phyloP scores from a whole-genome alignment of 768 basidiomycete genomes.

The Myochromella boudieri region DNA sequence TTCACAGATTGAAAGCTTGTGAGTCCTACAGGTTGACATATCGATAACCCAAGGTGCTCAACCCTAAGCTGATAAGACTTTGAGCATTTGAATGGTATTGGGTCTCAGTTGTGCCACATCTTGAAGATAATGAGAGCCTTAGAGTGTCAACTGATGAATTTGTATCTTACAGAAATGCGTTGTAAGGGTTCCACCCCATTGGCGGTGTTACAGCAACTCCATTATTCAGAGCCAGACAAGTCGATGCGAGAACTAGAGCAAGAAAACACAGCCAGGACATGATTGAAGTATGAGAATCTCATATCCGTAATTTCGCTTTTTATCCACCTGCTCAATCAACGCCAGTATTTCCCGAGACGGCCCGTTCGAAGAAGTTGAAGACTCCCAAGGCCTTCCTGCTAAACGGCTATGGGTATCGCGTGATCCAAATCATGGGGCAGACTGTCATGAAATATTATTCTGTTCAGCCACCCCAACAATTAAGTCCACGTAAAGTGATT shows the following conservation, averaged over 20 bases:
- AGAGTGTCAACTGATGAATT: too few species aligned
- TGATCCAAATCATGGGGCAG: conserved; percentile 2
- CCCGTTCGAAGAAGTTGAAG: conserved; percentile 13
- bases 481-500: too few species aligned
- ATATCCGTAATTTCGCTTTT: background rate
- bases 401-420: background rate
- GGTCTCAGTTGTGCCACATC: conserved; percentile 40
- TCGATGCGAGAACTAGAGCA: conserved; percentile 14
- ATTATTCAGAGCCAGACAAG: conserved; percentile 31
- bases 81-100: conserved; percentile 42
- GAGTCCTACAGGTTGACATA: conserved; percentile 40
- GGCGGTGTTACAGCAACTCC: conserved; percentile 41
- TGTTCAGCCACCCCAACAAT: too few species aligned
- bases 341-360: conserved; percentile 4
- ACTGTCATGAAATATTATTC: too few species aligned
- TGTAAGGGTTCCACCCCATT: conserved; percentile 52
- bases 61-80: conserved; percentile 34
- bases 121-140: conserved; percentile 19
- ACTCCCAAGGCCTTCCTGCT: background rate
- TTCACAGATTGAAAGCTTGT: background rate
- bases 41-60: conserved; percentile 37
- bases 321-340: background rate
- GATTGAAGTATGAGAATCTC: background rate
- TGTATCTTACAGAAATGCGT: conserved; percentile 39
- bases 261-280: conserved; percentile 15